Percentiles rank a stretch among this genome's conserved stretches.
phyloP scores from a whole-genome alignment of 352 stramenopile genomes.

The Thraustochytrium sp. region DNA sequence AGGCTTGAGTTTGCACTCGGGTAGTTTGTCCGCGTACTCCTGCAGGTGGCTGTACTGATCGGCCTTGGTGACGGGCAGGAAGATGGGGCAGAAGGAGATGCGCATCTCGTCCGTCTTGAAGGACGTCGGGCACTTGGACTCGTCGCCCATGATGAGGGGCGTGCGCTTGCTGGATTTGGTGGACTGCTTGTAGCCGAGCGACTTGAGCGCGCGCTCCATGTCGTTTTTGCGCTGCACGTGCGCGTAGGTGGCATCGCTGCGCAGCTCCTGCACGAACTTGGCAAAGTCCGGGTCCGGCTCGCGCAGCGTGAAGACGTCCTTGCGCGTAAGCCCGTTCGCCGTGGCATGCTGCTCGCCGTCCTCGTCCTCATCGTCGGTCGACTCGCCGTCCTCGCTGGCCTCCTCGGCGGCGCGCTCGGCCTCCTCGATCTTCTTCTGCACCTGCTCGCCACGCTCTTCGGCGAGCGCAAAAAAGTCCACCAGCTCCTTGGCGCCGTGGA shows the following conservation, averaged over 20 bases:
- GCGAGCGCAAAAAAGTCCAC: conserved; percentile 1
- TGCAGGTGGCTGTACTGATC: conserved; percentile 36
- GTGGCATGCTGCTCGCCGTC: not conserved
- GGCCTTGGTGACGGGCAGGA: conserved; percentile 33
- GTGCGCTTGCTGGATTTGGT: conserved; percentile 36
- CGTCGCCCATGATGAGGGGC: conserved; percentile 14
- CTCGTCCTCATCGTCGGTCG: not conserved
- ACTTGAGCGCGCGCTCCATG: conserved; percentile 43
- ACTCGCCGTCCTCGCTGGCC: not conserved
- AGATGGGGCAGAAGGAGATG: conserved; percentile 38
- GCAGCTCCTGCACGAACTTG: conserved; percentile 34
- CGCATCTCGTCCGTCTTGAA: conserved; percentile 33
- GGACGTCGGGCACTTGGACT: conserved; percentile 22
- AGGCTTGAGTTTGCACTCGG: conserved; percentile 38
- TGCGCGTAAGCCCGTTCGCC: not conserved
- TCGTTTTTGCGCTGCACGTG: conserved; percentile 27
- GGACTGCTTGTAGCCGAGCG: conserved; percentile 42
- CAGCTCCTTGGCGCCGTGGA: conserved; percentile 7
- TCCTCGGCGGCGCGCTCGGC: not conserved
- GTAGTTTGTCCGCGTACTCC: conserved; percentile 25
- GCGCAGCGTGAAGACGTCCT: conserved; percentile 6
- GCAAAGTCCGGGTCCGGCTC: conserved; percentile 36
- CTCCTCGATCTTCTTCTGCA: not conserved
- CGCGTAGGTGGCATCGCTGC: conserved; percentile 21
- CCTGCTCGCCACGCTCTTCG: not conserved